Conservation (phyloP, 352 stramenopile species). For the Globisporangium apiculatum region DNA sequence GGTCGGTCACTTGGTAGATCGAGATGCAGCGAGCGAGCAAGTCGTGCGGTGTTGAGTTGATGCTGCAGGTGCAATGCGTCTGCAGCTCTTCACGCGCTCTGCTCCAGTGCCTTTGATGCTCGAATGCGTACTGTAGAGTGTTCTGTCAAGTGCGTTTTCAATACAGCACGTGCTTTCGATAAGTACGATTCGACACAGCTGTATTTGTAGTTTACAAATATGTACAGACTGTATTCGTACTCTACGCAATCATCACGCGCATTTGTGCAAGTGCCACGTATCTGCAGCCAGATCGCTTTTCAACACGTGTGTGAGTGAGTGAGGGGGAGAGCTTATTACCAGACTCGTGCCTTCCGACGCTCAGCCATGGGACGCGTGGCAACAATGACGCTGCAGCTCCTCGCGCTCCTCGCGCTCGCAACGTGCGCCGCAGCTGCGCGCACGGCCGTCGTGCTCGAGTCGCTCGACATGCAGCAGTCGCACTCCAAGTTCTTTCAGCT, state of each 20-base stretch:
- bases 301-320: no score
- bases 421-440: conserved; percentile 23
- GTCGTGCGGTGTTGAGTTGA: background rate
- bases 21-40: no score
- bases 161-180: no score
- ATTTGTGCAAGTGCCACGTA: no score
- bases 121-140: background rate
- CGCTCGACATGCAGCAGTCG: conserved; percentile 42
- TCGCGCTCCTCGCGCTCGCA: conserved; percentile 7
- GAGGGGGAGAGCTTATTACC: no score
- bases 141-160: conserved; percentile 2
- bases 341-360: no score
- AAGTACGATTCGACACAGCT: no score
- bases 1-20: background rate
- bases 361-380: conserved; percentile 1
- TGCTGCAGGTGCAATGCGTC: background rate
- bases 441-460: conserved; percentile 68
- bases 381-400: conserved; percentile 2
- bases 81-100: conserved; percentile 1
- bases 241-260: no score
- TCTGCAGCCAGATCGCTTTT: no score
- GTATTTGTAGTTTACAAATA: no score
- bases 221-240: no score
- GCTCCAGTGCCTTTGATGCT: conserved; percentile 3
- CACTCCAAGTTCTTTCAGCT: conserved; percentile 75